Evolutionary conservation across 164 flowering plant genomes (phyloP), one percentile per base, ranked within the genome.

Genomic region (Umbellularia californica): DNA sequence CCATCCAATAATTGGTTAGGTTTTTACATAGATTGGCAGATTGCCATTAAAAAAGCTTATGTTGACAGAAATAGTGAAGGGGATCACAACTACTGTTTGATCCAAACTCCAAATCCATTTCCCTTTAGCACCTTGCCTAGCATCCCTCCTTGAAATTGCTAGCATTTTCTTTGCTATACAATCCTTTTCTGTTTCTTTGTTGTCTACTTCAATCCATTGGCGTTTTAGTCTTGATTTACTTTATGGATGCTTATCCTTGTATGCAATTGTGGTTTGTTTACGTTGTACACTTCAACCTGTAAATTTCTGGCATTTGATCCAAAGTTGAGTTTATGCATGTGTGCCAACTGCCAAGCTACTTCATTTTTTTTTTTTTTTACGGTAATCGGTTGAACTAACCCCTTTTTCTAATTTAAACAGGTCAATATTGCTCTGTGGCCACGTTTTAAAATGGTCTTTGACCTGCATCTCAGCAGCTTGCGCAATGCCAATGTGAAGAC

Each of bases 361-460:
- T 64, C 25, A 12, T 62, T 72, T 20, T 23, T 47, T 50, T 60
- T 62, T n/a, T n/a, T 27, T 65, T 70, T 65, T 14, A 17, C 28
- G 13, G 47, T 5, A 25, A 24, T 24, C 51, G 17, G 19, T 27
- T 52, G 12, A 68, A 55, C 71, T 79, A 41, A 73, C 73, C 22
- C 47, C 25, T n/a, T 11, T 78, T 41, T 41, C 11, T 65, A 66
- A 73, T 72, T 50, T 87, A 78, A 28, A 52, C 92, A 95, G 98
- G 90, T 96, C 69, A 96, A 96, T 75, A 91, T 96, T 75, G 75
- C 93, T 70, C 69, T 96, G 64, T 96, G 99, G 99, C 99, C 99
- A 68, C 97, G 97, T 75, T 96, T 96, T 84, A 96, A 96, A 87
- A 87, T 94, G 93, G 98, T 94, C 14, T 96, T 96, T 82, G 99